Conservation (phyloP, 148 eudicot species). For the Camellia granthamiana region DNA sequence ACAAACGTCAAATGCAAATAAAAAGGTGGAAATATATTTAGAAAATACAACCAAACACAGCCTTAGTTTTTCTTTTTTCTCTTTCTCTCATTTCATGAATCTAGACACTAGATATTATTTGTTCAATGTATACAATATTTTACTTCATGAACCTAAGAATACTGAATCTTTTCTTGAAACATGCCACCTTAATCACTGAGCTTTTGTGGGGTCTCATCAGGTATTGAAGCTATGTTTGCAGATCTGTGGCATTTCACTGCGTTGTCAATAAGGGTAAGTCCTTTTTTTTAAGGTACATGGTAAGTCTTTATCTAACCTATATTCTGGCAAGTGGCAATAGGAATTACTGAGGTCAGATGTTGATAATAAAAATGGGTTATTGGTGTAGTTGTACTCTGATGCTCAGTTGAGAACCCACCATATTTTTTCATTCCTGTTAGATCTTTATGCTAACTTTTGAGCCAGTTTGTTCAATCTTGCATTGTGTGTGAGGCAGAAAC, state of each 20-base stretch:
- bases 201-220: slow-evolving; percentile 42
- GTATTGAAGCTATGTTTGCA: slow-evolving; percentile 97
- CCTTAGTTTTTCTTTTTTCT: too few relatives aligned
- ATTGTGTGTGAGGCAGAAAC: not conserved
- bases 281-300: too few relatives aligned
- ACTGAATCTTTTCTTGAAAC: not conserved
- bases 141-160: not conserved
- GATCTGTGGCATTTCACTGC: slow-evolving; percentile 93
- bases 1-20: too few relatives aligned
- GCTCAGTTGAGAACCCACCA: not conserved
- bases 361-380: not conserved
- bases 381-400: slow-evolving; percentile 3
- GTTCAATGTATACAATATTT: not conserved
- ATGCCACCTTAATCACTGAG: not conserved
- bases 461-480: not conserved
- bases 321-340: not conserved
- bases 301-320: slow-evolving; percentile 14
- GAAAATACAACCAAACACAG: too few relatives aligned
- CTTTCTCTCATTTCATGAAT: not conserved
- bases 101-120: not conserved
- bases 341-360: not conserved
- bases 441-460: not conserved
- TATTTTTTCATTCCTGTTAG: not conserved
- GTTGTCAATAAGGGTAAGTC: slow-evolving; percentile 60
- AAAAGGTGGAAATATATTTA: too few relatives aligned